Percentiles rank a stretch among this genome's conserved stretches.
phyloP scores from a whole-genome alignment of 371 early-diverging fungal genomes.

The Mucor circinelloides region DNA sequence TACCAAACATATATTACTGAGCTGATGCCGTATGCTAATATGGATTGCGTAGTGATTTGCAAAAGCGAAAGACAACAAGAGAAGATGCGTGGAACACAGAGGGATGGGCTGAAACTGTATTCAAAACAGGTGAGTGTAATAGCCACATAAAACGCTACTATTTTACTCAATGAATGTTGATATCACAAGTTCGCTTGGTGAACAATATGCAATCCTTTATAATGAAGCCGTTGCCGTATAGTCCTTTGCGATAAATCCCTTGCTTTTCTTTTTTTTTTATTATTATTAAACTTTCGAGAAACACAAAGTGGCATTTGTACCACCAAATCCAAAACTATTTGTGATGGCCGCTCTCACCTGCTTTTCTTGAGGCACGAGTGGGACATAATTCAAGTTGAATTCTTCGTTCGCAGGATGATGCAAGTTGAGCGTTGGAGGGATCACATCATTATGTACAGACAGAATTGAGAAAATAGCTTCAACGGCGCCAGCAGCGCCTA shows the following conservation, averaged over 20 bases:
- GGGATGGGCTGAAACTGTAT: slow-evolving; percentile 93
- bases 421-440: slow-evolving; percentile 90
- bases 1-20: neutral
- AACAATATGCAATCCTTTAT: slow-evolving; percentile 85
- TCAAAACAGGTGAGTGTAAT: slow-evolving; percentile 73
- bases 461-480: slow-evolving; percentile 91
- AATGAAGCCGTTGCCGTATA: slow-evolving; percentile 78
- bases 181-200: slow-evolving; percentile 75
- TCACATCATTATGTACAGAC: slow-evolving; percentile 62
- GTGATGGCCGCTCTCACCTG: slow-evolving; percentile 74
- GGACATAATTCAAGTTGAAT: slow-evolving; percentile 80
- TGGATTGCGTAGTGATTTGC: slow-evolving; percentile 59
- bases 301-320: slow-evolving; percentile 88
- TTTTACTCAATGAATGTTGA: neutral
- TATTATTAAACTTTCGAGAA: slow-evolving; percentile 57
- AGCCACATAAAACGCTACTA: too few relatives aligned
- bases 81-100: slow-evolving; percentile 93
- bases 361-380: slow-evolving; percentile 61
- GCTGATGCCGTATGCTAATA: neutral
- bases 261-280: too few relatives aligned
- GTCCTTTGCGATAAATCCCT: slow-evolving; percentile 65
- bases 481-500: slow-evolving; percentile 95
- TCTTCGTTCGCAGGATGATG: slow-evolving; percentile 59
- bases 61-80: slow-evolving; percentile 83
- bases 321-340: slow-evolving; percentile 98